These are phyloP conservation scores for Pseudogymnoascus sp. DNA, from an alignment of 2,329 filamentous ascomycete genomes.

Conservation along the genomic window DNA sequence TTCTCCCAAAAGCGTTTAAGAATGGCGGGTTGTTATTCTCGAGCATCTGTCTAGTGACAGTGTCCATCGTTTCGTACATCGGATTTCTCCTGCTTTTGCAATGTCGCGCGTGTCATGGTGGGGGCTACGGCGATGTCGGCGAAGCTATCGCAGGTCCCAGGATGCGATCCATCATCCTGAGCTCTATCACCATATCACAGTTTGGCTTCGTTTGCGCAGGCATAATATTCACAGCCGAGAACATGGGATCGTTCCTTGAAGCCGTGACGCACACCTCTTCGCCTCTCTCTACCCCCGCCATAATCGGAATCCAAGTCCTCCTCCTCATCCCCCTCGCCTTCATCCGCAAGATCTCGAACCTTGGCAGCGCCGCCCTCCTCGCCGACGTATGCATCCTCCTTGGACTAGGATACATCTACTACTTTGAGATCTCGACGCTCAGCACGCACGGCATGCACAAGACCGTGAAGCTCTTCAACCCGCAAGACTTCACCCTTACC, in stretches of 20 bases:
- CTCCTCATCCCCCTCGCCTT: constrained; percentile 92
- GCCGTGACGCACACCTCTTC: constrained; percentile 84
- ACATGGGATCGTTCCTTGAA: constrained; percentile 86
- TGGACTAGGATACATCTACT: constrained; percentile 88
- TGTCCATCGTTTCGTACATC: constrained; percentile 87
- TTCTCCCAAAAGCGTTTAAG: constrained; percentile 83
- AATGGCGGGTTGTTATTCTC: constrained; percentile 98
- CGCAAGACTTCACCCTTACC: constrained; percentile 88
- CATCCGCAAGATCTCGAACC: constrained; percentile 92
- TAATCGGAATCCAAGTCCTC: constrained; percentile 91
- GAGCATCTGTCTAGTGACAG: constrained; percentile 76
- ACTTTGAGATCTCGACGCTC: constrained; percentile 85
- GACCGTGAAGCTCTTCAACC: constrained; percentile 86
- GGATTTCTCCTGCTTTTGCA: constrained; percentile 92
- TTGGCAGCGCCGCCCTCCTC: constrained; percentile 86
- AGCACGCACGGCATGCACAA: constrained; percentile 63
- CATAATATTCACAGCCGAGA: constrained; percentile 94
- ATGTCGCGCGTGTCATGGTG: constrained; percentile 75
- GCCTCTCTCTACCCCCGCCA: constrained; percentile 74
- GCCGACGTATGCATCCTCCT: constrained; percentile 92
- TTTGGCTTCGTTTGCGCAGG: constrained; percentile 92
- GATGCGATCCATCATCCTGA: constrained; percentile 80
- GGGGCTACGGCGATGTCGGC: constrained; percentile 97
- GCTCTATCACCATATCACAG: constrained; percentile 89
- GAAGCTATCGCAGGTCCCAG: constrained; percentile 86